phyloP scores from a whole-genome alignment of 768 basidiomycete genomes.

The Boletus barrowsii region DNA sequence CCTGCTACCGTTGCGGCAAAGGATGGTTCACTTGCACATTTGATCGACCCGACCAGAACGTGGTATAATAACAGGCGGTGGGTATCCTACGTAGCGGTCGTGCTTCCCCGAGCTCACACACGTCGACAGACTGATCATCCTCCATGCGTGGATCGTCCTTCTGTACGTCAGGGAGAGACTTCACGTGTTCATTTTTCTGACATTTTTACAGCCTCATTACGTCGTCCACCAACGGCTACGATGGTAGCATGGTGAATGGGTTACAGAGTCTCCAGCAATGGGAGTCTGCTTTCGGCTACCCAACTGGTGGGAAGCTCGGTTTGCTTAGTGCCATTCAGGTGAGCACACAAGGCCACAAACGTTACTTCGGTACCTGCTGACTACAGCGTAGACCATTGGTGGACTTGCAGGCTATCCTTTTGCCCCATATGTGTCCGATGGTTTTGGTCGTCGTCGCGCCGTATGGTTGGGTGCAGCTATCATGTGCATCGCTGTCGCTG shows the following conservation, averaged over 20 bases:
- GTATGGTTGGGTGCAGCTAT: conserved; percentile 68
- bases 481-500: conserved; percentile 63
- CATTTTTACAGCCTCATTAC: conserved; percentile 55
- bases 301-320: conserved; percentile 57
- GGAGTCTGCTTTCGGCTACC: conserved; percentile 57
- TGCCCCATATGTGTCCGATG: conserved; percentile 69
- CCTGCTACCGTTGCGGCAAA: conserved; percentile 29
- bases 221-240: conserved; percentile 73
- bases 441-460: conserved; percentile 62
- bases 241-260: conserved; percentile 80
- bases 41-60: conserved; percentile 61
- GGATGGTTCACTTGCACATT: conserved; percentile 44
- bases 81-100: conserved; percentile 4
- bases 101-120: not conserved
- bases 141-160: conserved; percentile 70
- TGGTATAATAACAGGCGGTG: conserved; percentile 79
- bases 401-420: conserved; percentile 65
- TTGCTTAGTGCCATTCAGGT: conserved; percentile 75
- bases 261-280: conserved; percentile 67
- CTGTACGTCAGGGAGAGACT: conserved; percentile 39
- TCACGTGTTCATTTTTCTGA: not conserved
- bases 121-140: conserved; percentile 47
- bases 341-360: conserved; percentile 2
- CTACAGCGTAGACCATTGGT: conserved; percentile 57
- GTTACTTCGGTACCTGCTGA: not conserved